Evolutionary conservation across 108 stramenopile genomes (phyloP).

Genomic region (Fragilaria crotonensis): DNA sequence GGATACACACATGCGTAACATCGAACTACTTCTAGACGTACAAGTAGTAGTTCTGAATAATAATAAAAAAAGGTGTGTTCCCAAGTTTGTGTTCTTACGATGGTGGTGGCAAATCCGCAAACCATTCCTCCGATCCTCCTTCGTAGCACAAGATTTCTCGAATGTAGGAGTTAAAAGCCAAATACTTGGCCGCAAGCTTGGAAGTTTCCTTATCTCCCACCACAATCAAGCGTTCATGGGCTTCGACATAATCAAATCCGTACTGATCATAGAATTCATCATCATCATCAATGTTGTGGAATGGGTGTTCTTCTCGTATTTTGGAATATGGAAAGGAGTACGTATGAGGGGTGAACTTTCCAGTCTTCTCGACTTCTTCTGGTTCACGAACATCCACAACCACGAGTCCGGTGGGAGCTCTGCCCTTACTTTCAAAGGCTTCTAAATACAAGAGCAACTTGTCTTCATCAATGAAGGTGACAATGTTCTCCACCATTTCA

Average conservation of each 20-base stretch:
- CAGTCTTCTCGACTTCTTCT: constrained; percentile 36
- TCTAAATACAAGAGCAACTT: not conserved
- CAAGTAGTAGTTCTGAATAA: no score
- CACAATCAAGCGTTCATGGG: not conserved
- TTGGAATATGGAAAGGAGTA: not conserved
- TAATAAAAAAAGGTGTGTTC: no score
- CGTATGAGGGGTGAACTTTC: constrained; percentile 21
- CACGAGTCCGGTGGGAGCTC: not conserved
- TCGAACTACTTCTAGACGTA: no score
- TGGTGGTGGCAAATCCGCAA: not conserved
- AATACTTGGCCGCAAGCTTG: not conserved
- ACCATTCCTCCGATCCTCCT: not conserved
- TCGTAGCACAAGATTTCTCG: not conserved
- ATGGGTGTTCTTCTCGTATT: not conserved
- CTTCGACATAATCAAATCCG: not conserved
- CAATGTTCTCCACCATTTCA: not conserved
- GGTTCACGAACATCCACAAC: constrained; percentile 53
- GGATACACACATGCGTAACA: no score
- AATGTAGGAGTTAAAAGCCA: not conserved
- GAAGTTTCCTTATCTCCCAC: not conserved
- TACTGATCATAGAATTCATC: not conserved
- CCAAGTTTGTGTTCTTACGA: no score
- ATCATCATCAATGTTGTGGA: constrained; percentile 1
- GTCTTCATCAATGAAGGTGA: not conserved
- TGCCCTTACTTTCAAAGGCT: not conserved